Evolutionary conservation across 2,329 filamentous ascomycete species (phyloP).

Genomic region (Beauveria rudraprayagi): DNA sequence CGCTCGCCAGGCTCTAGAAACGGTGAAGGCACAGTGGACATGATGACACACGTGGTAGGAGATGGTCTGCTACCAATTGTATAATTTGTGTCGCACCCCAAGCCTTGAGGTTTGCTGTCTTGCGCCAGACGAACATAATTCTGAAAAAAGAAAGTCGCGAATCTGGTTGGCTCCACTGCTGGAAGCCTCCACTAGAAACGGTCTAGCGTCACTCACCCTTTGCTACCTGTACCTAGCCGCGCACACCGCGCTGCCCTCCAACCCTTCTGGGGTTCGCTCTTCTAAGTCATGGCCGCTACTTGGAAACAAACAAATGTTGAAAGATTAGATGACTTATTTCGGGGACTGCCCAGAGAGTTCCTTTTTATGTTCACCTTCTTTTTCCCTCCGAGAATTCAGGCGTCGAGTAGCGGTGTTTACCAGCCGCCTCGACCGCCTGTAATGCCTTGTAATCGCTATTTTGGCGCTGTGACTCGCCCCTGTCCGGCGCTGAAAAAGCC

Average conservation of each 20-base stretch:
- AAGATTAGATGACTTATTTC: too few relatives aligned
- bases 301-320: too few relatives aligned
- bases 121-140: background rate
- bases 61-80: background rate
- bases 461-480: background rate
- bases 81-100: background rate
- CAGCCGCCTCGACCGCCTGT: background rate
- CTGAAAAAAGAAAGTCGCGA: background rate
- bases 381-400: too few relatives aligned
- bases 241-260: too few relatives aligned
- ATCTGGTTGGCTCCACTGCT: background rate
- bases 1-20: constrained; percentile 65
- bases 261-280: too few relatives aligned
- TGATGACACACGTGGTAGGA: constrained; percentile 15
- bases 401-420: too few relatives aligned
- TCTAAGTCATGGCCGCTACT: too few relatives aligned
- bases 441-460: background rate
- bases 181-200: background rate
- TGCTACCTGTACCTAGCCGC: too few relatives aligned
- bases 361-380: too few relatives aligned
- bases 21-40: constrained; percentile 50
- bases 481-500: background rate
- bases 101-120: background rate
- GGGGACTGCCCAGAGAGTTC: too few relatives aligned
- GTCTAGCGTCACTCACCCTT: too few relatives aligned